Evolutionary conservation across 225 moss, liverwort and hornwort species (phyloP).

Genomic region (Pseudoscleropodium purum): DNA sequence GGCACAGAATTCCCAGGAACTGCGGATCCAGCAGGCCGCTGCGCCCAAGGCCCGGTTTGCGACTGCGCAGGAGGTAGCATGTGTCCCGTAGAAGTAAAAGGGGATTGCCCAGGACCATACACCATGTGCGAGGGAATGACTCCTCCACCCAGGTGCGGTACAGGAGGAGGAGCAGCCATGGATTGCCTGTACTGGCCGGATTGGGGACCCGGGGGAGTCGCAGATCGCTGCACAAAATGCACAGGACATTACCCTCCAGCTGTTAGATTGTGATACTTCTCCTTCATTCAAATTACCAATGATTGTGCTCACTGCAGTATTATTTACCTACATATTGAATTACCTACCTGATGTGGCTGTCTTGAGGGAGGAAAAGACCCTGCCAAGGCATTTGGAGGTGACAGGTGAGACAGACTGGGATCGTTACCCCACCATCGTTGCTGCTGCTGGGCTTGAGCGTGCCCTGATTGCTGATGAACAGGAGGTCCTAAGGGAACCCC

Average conservation of each 20-base stretch:
- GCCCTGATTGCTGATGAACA: slow-evolving; percentile 33
- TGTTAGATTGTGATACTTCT: background rate
- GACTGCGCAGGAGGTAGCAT: slow-evolving; percentile 41
- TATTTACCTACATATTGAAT: background rate
- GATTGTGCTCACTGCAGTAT: background rate
- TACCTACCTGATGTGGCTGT: slow-evolving; percentile 36
- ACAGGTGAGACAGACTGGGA: slow-evolving; percentile 29
- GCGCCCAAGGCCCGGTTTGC: slow-evolving; percentile 49
- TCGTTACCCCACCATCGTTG: slow-evolving; percentile 70
- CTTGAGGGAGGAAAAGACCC: slow-evolving; percentile 33
- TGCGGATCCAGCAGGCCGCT: slow-evolving; percentile 38
- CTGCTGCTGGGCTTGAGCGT: slow-evolving; percentile 40
- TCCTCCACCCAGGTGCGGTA: slow-evolving; percentile 33
- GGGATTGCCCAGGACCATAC: slow-evolving; percentile 41
- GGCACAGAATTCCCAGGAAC: slow-evolving; percentile 46
- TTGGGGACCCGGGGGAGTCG: slow-evolving; percentile 39
- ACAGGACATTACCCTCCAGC: background rate
- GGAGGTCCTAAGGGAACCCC: slow-evolving; percentile 40
- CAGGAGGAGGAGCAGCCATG: slow-evolving; percentile 27
- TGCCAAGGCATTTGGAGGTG: slow-evolving; percentile 31
- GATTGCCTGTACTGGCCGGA: slow-evolving; percentile 59
- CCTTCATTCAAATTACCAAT: background rate
- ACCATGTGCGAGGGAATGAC: slow-evolving; percentile 50
- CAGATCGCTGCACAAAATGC: slow-evolving; percentile 22
- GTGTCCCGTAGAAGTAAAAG: slow-evolving; percentile 47